Percentiles rank a stretch among this genome's conserved stretches.
Conservation (phyloP, 225 moss, liverwort and hornwort species). For the Straminergon stramineum region DNA sequence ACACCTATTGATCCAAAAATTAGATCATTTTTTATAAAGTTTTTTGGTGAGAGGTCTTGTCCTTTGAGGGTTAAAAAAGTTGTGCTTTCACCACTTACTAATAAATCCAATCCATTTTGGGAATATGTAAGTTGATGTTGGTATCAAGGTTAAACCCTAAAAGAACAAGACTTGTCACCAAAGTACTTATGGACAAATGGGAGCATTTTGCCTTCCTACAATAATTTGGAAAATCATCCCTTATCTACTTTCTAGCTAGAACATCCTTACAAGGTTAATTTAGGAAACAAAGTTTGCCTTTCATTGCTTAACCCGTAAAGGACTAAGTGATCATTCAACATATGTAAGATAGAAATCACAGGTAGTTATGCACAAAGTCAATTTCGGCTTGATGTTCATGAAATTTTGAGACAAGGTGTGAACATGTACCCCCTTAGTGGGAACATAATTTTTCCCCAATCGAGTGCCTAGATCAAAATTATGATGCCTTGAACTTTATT, state of each 20-base stretch:
- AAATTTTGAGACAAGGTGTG: neutral
- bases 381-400: neutral
- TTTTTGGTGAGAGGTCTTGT: neutral
- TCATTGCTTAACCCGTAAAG: neutral
- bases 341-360: neutral
- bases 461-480: rapidly evolving
- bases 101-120: rapidly evolving
- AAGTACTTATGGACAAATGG: neutral
- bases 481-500: rapidly evolving
- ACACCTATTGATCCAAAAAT: neutral
- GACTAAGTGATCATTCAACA: neutral
- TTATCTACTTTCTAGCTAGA: rapidly evolving
- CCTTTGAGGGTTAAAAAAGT: neutral
- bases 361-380: rapidly evolving
- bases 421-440: rapidly evolving
- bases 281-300: neutral
- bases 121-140: neutral
- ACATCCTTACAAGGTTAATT: neutral
- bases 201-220: neutral
- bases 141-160: neutral
- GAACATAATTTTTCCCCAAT: neutral
- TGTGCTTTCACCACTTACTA: neutral
- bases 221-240: neutral
- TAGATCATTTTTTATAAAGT: neutral
- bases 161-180: rapidly evolving